A percentile compares a stretch with the other conserved stretches of the same genome.
phyloP scores from a whole-genome alignment of 2,329 filamentous ascomycete genomes.

The Hypoxylon sp. region DNA sequence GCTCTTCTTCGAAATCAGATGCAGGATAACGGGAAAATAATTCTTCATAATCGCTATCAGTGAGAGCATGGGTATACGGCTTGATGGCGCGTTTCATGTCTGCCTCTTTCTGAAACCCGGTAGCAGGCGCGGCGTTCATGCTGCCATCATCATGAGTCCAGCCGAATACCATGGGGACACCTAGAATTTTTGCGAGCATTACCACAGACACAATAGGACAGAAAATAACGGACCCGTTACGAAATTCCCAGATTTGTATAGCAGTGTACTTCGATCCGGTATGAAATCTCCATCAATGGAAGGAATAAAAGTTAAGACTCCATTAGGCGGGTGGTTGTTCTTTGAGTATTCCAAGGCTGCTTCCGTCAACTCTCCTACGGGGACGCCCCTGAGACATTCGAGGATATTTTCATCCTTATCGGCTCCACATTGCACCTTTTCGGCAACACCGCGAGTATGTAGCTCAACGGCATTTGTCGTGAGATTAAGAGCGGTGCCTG shows the following conservation, averaged over 20 bases:
- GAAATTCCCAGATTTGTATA: constrained; percentile 45
- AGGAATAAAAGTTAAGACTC: constrained; percentile 52
- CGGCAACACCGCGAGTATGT: constrained; percentile 48
- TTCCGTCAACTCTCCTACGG: constrained; percentile 46
- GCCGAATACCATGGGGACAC: constrained; percentile 48
- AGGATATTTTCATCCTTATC: constrained; percentile 5
- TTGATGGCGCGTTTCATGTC: constrained; percentile 47
- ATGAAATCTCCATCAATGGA: constrained; percentile 51
- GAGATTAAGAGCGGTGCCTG: constrained; percentile 54
- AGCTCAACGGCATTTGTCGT: constrained; percentile 50
- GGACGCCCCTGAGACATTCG: background rate
- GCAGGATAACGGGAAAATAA: constrained; percentile 51
- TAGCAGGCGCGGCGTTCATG: constrained; percentile 46
- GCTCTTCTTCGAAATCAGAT: constrained; percentile 47
- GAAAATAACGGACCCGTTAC: background rate
- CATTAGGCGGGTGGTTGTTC: constrained; percentile 49
- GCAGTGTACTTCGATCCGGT: constrained; percentile 45
- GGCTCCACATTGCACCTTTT: constrained; percentile 2
- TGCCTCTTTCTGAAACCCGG: constrained; percentile 44
- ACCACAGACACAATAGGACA: background rate
- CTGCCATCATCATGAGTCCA: constrained; percentile 53
- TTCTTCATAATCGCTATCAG: constrained; percentile 45
- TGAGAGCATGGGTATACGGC: constrained; percentile 44
- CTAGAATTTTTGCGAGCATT: constrained; percentile 5
- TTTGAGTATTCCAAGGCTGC: constrained; percentile 50